Evolutionary conservation across 495 filamentous ascomycete species (phyloP), one percentile per base, ranked within the genome.

Genomic region (Wilcoxina mikolae): DNA sequence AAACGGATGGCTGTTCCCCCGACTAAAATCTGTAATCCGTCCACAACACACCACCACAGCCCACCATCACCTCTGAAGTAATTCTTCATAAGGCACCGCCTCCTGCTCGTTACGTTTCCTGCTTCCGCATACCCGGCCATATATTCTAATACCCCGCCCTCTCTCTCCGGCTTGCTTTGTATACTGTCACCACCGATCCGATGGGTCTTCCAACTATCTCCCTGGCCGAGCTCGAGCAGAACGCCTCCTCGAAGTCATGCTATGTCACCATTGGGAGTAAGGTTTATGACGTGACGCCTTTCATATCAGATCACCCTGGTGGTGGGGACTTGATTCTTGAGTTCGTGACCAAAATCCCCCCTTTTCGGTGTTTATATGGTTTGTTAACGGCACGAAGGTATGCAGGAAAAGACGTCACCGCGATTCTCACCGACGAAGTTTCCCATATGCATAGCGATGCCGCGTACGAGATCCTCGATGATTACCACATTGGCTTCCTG

Each of bases 271-370:
- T 95, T 41, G 91, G 87, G 29, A 76, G 74, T 24, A 90, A 89
- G 59, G 91, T 96, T 60, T 96, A 87, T 77, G 87, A 99, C 75
- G 77, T 99, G 56, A 94, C 93, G 23, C 74, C 79, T 24, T 99
- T 99, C 63, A 66, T 95, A 51, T 75, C 82, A 45, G 79, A 84
- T 56, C 93, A 99, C 67, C 93, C 93, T 29, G 93, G 90, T 56
- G 93, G 93, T 53, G 78, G 77, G 60, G 86, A 95, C 55, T 68
- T 96, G 55, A 80, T 99, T 53, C 73, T 96, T 45, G 83, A 94
- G 50, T 88, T 52, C 29, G 57, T 55, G 9, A 39, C 15, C 35
- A 7, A 27, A 7, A 10, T 29, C n/a, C 26, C 33, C 49, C 49
- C 33, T 23, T 52, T 41, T 38, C 18, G 10, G 49, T 23, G 31